A percentile compares a stretch with the other conserved stretches of the same genome.
phyloP scores from a whole-genome alignment of 2,329 filamentous ascomycete genomes.

The Cercospora berteroae region DNA sequence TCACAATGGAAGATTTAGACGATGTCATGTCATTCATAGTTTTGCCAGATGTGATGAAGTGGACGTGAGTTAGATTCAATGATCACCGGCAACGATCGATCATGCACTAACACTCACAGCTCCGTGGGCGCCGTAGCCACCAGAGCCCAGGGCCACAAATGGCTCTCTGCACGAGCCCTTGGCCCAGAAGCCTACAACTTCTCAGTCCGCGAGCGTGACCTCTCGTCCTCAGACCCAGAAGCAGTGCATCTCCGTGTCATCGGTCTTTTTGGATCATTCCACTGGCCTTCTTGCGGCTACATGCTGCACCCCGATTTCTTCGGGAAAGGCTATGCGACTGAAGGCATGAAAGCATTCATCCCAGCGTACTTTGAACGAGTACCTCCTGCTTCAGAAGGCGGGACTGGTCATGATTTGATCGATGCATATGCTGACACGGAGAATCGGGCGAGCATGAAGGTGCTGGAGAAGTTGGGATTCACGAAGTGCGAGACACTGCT shows the following conservation, averaged over 20 bases:
- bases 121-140: conserved; percentile 22
- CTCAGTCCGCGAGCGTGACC: conserved; percentile 50
- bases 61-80: conserved; percentile 45
- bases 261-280: conserved; percentile 44
- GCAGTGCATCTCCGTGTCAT: conserved; percentile 57
- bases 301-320: conserved; percentile 39
- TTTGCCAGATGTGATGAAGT: conserved; percentile 62
- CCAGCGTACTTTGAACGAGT: conserved; percentile 43
- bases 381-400: conserved; percentile 28
- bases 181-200: conserved; percentile 55
- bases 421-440: conserved; percentile 49
- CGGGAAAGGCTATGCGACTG: conserved; percentile 46
- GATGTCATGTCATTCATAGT: conserved; percentile 50
- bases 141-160: conserved; percentile 31
- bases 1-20: conserved; percentile 24
- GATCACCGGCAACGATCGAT: too few relatives aligned
- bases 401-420: conserved; percentile 38
- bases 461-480: conserved; percentile 60
- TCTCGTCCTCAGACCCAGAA: conserved; percentile 45
- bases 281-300: conserved; percentile 45
- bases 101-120: too few relatives aligned
- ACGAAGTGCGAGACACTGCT: conserved; percentile 40
- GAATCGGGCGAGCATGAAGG: conserved; percentile 56
- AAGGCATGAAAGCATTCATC: conserved; percentile 45
- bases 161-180: conserved; percentile 42